Percentiles rank a stretch among this genome's conserved stretches.
Conservation (phyloP, 1,284 basidiomycete species). For the Dichomitus squalens region DNA sequence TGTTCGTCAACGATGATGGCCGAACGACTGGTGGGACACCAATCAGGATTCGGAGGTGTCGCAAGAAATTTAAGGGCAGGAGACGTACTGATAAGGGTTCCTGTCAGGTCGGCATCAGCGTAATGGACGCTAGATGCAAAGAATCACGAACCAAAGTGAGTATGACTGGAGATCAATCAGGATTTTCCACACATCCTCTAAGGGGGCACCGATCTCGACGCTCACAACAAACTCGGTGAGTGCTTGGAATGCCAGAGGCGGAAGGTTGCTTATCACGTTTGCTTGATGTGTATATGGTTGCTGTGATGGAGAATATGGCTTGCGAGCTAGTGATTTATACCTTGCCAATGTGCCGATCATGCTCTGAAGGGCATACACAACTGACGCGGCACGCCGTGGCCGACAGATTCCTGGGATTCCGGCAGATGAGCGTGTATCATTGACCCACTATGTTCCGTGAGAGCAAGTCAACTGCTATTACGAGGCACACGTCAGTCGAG, state of each 20-base stretch:
- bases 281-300: not conserved
- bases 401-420: too few species aligned
- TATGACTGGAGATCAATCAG: slow-evolving; percentile 50
- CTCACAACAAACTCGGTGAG: slow-evolving; percentile 41
- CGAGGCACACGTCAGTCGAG: too few species aligned
- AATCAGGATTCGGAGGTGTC: not conserved
- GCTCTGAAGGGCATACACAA: too few species aligned
- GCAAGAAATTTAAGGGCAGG: not conserved
- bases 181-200: slow-evolving; percentile 47
- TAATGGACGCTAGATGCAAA: not conserved
- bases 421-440: too few species aligned
- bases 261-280: not conserved
- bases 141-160: slow-evolving; percentile 46
- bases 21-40: slow-evolving; percentile 27
- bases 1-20: slow-evolving; percentile 1
- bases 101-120: not conserved
- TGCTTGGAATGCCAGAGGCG: slow-evolving; percentile 10
- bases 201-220: slow-evolving; percentile 45
- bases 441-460: too few species aligned
- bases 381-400: too few species aligned
- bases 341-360: too few species aligned
- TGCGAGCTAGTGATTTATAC: not conserved
- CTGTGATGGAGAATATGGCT: not conserved
- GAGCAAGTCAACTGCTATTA: too few species aligned
- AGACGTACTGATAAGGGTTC: slow-evolving; percentile 5